phyloP scores from a whole-genome alignment of 352 stramenopile species.

The Globisporangium mamillatum region DNA sequence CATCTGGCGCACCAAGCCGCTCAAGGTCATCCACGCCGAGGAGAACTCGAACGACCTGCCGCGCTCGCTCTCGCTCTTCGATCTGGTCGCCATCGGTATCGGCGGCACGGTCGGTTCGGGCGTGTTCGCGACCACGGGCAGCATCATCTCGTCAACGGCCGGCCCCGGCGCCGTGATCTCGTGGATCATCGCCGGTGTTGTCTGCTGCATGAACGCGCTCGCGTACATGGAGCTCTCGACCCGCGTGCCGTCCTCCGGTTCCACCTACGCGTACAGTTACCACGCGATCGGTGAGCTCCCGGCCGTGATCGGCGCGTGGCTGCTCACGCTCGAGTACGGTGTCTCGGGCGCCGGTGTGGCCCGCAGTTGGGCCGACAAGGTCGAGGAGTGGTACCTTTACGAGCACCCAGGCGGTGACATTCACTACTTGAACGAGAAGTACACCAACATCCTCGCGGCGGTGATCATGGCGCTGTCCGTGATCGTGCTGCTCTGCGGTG shows the following conservation, averaged over 20 bases:
- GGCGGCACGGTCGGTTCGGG: constrained; percentile 89
- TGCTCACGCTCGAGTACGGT: constrained; percentile 93
- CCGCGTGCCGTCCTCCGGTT: constrained; percentile 85
- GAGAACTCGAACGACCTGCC: constrained; percentile 63
- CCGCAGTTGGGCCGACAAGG: constrained; percentile 90
- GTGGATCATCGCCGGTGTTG: constrained; percentile 79
- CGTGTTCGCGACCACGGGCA: constrained; percentile 86
- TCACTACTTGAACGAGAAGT: constrained; percentile 55
- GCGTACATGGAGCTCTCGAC: constrained; percentile 90
- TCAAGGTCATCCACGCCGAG: constrained; percentile 73
- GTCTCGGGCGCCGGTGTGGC: constrained; percentile 89
- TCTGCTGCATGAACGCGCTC: constrained; percentile 79
- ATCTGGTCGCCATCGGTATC: constrained; percentile 91
- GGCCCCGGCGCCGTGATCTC: constrained; percentile 80
- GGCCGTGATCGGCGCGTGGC: constrained; percentile 84
- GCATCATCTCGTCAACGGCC: constrained; percentile 71
- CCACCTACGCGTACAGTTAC: constrained; percentile 93
- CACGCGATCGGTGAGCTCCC: constrained; percentile 91
- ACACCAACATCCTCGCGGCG: constrained; percentile 57
- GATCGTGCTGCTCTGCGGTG: constrained; percentile 68
- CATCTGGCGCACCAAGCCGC: constrained; percentile 70
- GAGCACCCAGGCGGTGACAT: constrained; percentile 36
- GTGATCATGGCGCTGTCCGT: constrained; percentile 78
- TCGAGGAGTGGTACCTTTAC: constrained; percentile 60
- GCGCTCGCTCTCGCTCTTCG: constrained; percentile 78